phyloP scores from a whole-genome alignment of 805 yeast species.

The Barnettozyma pratensis region DNA sequence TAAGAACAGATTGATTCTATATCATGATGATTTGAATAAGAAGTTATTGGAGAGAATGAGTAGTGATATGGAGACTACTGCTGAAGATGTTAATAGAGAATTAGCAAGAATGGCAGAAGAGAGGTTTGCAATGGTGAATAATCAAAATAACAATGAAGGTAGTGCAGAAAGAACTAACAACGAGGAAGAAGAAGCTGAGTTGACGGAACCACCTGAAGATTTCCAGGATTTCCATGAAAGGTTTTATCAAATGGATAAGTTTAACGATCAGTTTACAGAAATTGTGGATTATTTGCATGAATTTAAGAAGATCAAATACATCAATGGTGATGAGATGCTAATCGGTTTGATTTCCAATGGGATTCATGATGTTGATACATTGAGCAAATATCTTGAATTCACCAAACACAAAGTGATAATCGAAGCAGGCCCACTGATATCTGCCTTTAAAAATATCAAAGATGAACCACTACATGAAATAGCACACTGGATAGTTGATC shows the following conservation, averaged over 20 bases:
- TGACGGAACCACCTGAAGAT: slow-evolving; percentile 6
- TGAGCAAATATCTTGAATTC: background rate
- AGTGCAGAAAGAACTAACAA: background rate
- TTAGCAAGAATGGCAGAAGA: slow-evolving; percentile 18
- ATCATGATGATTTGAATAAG: slow-evolving; percentile 15
- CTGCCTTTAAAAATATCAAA: slow-evolving; percentile 8
- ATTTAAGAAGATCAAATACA: slow-evolving; percentile 9
- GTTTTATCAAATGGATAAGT: slow-evolving; percentile 9
- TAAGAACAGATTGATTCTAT: slow-evolving; percentile 12
- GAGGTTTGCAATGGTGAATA: slow-evolving; percentile 5
- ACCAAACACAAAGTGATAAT: background rate
- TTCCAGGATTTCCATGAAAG: slow-evolving; percentile 15
- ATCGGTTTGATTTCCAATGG: slow-evolving; percentile 7
- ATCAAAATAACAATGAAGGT: background rate
- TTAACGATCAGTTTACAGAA: background rate
- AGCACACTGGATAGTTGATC: slow-evolving; percentile 16
- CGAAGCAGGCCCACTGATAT: slow-evolving; percentile 13
- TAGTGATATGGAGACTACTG: slow-evolving; percentile 5
- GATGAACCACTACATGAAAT: slow-evolving; percentile 2
- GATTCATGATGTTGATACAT: background rate
- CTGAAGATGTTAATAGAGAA: slow-evolving; percentile 15
- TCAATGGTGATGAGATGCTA: slow-evolving; percentile 5
- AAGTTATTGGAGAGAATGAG: slow-evolving; percentile 11
- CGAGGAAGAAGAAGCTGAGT: background rate
- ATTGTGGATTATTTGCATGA: background rate